Evolutionary conservation across 352 stramenopile species (phyloP).

Genomic region (Thraustochytrium sp.): DNA sequence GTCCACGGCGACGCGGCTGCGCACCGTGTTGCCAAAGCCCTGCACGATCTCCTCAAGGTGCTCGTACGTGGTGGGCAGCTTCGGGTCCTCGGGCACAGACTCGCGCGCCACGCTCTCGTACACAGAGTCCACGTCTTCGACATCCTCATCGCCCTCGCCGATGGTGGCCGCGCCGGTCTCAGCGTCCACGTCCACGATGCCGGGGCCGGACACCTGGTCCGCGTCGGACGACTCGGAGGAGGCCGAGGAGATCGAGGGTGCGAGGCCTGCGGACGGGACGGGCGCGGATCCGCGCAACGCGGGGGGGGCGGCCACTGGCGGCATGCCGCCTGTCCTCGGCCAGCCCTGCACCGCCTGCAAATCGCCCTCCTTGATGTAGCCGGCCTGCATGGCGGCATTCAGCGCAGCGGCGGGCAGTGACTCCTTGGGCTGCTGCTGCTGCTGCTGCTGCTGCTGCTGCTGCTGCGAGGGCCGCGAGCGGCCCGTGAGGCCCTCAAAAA

Average conservation of each 20-base stretch:
- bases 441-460: background rate
- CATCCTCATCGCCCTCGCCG: background rate
- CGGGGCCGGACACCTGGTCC: background rate
- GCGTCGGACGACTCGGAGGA: background rate
- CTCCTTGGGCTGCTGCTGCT: background rate
- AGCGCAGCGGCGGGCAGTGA: background rate
- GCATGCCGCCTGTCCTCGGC: too few species aligned
- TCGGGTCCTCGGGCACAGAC: too few species aligned
- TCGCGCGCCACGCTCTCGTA: background rate
- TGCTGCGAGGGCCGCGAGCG: background rate
- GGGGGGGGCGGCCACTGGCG: too few species aligned
- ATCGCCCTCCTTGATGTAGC: background rate
- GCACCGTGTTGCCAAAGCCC: conserved; percentile 7
- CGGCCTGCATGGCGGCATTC: background rate
- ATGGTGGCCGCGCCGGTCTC: too few species aligned
- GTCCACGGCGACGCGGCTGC: conserved; percentile 43
- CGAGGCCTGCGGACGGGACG: too few species aligned
- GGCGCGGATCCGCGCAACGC: too few species aligned
- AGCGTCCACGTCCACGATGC: too few species aligned
- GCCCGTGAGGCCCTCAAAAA: too few species aligned
- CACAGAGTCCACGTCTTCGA: background rate
- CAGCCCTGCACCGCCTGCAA: too few species aligned
- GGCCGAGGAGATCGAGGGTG: too few species aligned
- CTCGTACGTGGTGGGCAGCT: too few species aligned
- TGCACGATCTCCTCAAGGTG: background rate